A percentile compares a stretch with the other conserved stretches of the same genome.
Conservation (phyloP, 768 basidiomycete genomes). For the Zangia roseola region DNA sequence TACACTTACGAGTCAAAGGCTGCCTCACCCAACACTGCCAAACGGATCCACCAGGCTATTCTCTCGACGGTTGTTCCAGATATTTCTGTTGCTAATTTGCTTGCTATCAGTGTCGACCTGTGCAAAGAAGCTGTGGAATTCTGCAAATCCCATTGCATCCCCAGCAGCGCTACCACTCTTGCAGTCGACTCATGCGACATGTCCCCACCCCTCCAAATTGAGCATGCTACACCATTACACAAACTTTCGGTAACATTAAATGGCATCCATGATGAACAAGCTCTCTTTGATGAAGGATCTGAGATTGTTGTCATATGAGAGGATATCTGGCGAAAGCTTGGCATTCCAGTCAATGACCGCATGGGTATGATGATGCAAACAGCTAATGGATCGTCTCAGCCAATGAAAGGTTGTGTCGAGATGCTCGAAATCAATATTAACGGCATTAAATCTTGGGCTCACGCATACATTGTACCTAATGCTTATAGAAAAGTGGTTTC, state of each 20-base stretch:
- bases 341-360: constrained; percentile 13
- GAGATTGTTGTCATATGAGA: constrained; percentile 25
- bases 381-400: constrained; percentile 13
- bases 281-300: constrained; percentile 10
- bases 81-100: constrained; percentile 9
- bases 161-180: neutral
- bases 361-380: constrained; percentile 23
- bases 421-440: constrained; percentile 12
- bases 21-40: neutral
- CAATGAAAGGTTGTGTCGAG: neutral
- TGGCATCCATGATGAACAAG: neutral
- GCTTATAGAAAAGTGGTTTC: too few relatives aligned
- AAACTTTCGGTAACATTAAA: neutral
- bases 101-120: constrained; percentile 17
- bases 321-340: constrained; percentile 14
- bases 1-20: constrained; percentile 14
- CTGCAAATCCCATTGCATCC: neutral
- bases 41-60: constrained; percentile 1
- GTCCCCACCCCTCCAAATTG: constrained; percentile 3
- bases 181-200: too few relatives aligned
- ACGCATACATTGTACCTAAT: constrained; percentile 20
- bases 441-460: constrained; percentile 22
- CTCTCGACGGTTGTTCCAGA: neutral
- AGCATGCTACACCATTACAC: neutral
- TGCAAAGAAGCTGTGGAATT: constrained; percentile 2